Evolutionary conservation across 2,329 filamentous ascomycete species (phyloP).

Genomic region (Dothidotthia symphoricarpi): DNA sequence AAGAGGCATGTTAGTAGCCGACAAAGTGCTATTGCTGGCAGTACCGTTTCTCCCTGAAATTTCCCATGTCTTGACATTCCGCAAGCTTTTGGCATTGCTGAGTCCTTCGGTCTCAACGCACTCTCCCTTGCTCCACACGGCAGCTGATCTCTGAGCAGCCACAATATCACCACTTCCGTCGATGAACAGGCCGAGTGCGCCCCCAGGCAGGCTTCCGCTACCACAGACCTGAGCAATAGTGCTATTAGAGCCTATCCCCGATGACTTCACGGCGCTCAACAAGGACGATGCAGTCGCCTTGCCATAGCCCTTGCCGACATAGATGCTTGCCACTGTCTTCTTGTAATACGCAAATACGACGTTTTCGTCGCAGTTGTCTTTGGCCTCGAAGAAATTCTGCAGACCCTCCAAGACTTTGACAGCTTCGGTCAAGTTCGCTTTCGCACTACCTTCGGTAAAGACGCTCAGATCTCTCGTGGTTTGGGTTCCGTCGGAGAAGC

Average conservation of each 20-base stretch:
- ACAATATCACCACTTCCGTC: neutral
- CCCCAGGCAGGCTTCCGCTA: neutral
- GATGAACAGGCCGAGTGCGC: neutral
- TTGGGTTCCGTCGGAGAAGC: no score
- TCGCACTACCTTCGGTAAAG: no score
- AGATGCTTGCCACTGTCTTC: neutral
- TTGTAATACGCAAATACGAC: slow-evolving; percentile 3
- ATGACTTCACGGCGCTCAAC: neutral
- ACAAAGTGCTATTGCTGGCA: no score
- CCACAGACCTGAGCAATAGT: neutral
- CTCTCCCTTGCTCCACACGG: neutral
- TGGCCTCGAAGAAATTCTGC: neutral
- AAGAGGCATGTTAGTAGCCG: no score
- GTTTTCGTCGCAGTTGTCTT: slow-evolving; percentile 3
- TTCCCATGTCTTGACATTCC: no score
- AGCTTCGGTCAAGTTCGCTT: no score
- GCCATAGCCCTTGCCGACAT: neutral
- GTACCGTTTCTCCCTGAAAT: no score
- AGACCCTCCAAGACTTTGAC: neutral
- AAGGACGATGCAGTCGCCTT: slow-evolving; percentile 1
- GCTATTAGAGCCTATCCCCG: neutral
- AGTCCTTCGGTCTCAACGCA: neutral
- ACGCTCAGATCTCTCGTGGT: no score
- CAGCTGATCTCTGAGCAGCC: neutral
- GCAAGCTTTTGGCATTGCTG: no score